A percentile compares a stretch with the other conserved stretches of the same genome.
phyloP scores from a whole-genome alignment of 2,329 filamentous ascomycete genomes.

The Botrytis medusae region DNA sequence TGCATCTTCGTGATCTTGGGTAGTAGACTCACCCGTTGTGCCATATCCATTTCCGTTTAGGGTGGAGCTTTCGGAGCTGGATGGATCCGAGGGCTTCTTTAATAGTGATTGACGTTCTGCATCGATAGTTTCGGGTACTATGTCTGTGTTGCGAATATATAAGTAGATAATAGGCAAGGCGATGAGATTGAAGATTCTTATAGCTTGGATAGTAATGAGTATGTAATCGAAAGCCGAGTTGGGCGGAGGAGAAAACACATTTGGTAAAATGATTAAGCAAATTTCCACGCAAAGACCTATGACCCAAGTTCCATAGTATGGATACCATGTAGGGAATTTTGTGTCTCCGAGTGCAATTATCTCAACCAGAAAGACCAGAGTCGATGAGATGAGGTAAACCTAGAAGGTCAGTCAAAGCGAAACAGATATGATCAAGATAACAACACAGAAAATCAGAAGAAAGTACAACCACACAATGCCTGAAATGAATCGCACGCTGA shows the following conservation, averaged over 20 bases:
- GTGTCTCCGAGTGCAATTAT: conserved; percentile 54
- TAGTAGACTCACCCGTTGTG: conserved; percentile 27
- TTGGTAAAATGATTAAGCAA: conserved; percentile 45
- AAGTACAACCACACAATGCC: neutral
- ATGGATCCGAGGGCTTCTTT: conserved; percentile 44
- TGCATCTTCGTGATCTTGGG: conserved; percentile 26
- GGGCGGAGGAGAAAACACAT: conserved; percentile 27
- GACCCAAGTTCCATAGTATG: conserved; percentile 62
- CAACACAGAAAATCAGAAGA: neutral
- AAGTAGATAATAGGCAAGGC: conserved; percentile 42
- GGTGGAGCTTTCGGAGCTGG: conserved; percentile 32
- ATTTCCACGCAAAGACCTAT: conserved; percentile 59
- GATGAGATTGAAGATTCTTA: conserved; percentile 39
- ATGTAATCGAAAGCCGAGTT: conserved; percentile 32
- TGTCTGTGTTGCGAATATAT: conserved; percentile 33
- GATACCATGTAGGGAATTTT: conserved; percentile 57
- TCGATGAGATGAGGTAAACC: conserved; percentile 60
- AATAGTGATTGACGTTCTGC: conserved; percentile 61
- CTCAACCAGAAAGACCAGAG: conserved; percentile 63
- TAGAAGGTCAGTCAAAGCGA: conserved; percentile 30
- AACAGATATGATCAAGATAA: neutral
- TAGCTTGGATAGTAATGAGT: conserved; percentile 32
- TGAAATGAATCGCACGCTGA: neutral
- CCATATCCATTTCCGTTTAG: conserved; percentile 35
- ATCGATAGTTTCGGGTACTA: conserved; percentile 45